Percentiles rank a stretch among this genome's conserved stretches.
These are phyloP conservation scores for Karstenula rhodostoma DNA, from an alignment of 2,329 filamentous ascomycete species.

Conservation along the genomic window DNA sequence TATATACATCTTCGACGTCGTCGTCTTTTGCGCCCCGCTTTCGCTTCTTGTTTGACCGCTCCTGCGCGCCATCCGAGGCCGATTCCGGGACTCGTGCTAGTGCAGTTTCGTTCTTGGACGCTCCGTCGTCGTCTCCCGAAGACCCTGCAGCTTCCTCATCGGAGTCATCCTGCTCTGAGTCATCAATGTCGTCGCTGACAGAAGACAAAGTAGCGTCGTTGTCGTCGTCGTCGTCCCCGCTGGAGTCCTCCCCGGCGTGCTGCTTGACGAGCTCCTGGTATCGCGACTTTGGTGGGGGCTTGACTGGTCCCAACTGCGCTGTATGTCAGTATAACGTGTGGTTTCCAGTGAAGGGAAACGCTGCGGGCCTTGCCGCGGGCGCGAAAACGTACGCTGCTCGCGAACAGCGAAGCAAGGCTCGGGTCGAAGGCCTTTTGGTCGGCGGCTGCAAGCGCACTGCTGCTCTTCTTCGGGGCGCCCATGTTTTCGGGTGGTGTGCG, in stretches of 20 bases:
- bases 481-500: conserved; percentile 31
- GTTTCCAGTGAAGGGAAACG: background rate
- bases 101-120: conserved; percentile 33
- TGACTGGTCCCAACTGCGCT: conserved; percentile 45
- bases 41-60: conserved; percentile 47
- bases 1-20: conserved; percentile 74
- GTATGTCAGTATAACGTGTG: conserved; percentile 3
- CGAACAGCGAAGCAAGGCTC: conserved; percentile 57
- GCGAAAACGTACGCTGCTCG: conserved; percentile 47
- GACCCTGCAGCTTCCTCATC: conserved; percentile 30
- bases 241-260: conserved; percentile 50
- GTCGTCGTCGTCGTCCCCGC: conserved; percentile 37
- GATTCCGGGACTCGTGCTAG: conserved; percentile 38
- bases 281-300: conserved; percentile 52
- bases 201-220: conserved; percentile 11
- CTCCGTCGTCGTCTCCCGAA: conserved; percentile 18
- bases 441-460: conserved; percentile 32
- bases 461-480: conserved; percentile 22
- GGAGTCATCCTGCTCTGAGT: conserved; percentile 33
- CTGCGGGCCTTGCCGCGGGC: conserved; percentile 15
- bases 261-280: conserved; percentile 42
- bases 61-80: conserved; percentile 37
- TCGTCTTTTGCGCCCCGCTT: conserved; percentile 68
- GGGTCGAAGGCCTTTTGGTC: conserved; percentile 53
- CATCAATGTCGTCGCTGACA: conserved; percentile 18